These are phyloP conservation scores for Chaetomiaceae sp. DNA, from an alignment of 2,329 filamentous ascomycete genomes.

Conservation along the genomic window DNA sequence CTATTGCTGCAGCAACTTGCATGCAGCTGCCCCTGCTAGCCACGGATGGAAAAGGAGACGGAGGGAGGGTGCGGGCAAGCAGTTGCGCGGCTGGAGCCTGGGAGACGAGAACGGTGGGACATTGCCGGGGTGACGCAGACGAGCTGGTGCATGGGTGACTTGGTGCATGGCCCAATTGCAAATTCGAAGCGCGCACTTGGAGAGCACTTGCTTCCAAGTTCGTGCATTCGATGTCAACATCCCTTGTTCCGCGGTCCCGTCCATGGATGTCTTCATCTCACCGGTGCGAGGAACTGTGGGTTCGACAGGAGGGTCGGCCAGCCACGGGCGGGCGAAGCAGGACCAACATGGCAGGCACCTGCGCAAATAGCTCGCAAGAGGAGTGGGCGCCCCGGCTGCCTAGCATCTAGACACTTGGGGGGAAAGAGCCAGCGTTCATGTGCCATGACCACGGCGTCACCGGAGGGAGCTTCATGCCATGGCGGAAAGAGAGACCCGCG, in stretches of 20 bases:
- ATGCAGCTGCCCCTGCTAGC: neutral
- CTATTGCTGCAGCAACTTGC: conserved; percentile 12
- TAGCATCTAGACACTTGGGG: no score
- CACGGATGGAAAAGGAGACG: neutral
- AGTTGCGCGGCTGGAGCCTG: conserved; percentile 6
- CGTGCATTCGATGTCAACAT: no score
- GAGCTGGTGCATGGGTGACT: no score
- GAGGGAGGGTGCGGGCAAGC: neutral
- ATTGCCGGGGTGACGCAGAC: neutral
- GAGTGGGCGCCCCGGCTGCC: neutral
- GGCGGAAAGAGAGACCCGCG: neutral
- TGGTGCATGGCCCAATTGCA: no score
- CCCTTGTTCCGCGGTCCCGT: neutral
- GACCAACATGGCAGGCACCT: no score
- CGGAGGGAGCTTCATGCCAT: neutral
- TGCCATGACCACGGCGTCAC: conserved; percentile 6
- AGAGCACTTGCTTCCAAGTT: neutral
- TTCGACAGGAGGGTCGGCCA: no score
- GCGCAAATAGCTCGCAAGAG: neutral
- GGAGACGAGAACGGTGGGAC: no score
- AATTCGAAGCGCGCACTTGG: no score
- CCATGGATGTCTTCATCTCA: no score
- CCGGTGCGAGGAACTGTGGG: no score
- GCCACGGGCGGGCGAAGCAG: no score
- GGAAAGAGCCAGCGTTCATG: no score